Evolutionary conservation across 2,329 filamentous ascomycete genomes (phyloP), one percentile per base, ranked within the genome.

Genomic region (Didymella arachidicola): DNA sequence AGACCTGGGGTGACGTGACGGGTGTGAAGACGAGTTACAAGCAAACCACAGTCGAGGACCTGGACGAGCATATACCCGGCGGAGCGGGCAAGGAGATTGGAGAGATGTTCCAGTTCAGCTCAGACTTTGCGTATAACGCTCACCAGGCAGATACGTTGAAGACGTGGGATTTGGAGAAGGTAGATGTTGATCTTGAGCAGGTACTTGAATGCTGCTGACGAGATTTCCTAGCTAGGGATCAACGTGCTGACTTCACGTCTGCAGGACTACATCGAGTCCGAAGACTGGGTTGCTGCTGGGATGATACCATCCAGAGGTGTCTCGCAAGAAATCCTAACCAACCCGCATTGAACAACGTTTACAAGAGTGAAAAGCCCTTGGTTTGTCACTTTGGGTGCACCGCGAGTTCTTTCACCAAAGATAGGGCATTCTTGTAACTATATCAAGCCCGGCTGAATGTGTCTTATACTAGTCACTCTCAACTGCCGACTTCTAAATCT

Each of bases 91-190:
- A 36, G 7, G 32, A 36, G 7, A 36, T 36, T 8, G 32, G 32
- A 8, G 32, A 36, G 32, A 36, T 36, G 32, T 36, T 14, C 16
- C 32, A 36, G 16, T 7, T 36, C 32, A 36, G 32, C 57, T 64
- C 59, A 4, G 67, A 75, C 27, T 74, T 66, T 57, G 75, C 72
- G 2, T 77, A 73, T 57, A 69, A 74, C 60, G 75, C 72, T 1
- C 63, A 36, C 7, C 70, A 76, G 19, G 25, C 42, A 18, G 48
- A 57, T n/a, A 58, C 61, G 3, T 38, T 64, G 34, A 64, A 57
- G 42, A 52, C 32, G 1, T 36, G 32, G 32, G 32, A 36, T 36
- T 16, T 36, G 32, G 32, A 36, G 32, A 36, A 36, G 32, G 32
- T 64, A 51, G 11, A 54, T 52, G 14, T 22, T 22, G 3, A n/a